phyloP scores from a whole-genome alignment of 805 yeast species.

The Wickerhamomyces rabaulensis region DNA sequence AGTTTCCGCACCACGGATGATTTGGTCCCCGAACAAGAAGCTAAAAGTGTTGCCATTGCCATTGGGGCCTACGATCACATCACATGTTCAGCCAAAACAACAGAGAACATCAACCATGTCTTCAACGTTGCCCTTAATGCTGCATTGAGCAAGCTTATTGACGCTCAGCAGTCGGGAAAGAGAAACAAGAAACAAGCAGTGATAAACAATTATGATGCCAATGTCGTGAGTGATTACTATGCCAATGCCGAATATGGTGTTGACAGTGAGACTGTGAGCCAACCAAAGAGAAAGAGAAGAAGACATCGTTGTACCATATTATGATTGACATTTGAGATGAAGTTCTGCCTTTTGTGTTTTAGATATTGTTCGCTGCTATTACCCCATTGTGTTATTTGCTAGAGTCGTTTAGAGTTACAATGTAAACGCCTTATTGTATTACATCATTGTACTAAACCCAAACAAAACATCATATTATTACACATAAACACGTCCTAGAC shows the following conservation, averaged over 20 bases:
- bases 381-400: not conserved
- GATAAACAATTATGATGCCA: slow-evolving; percentile 3
- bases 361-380: not conserved
- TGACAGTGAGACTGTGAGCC: slow-evolving; percentile 10
- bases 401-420: not conserved
- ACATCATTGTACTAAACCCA: too few relatives aligned
- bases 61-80: slow-evolving; percentile 69
- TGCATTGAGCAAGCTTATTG: slow-evolving; percentile 15
- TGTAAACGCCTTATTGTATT: too few relatives aligned
- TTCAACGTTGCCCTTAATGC: slow-evolving; percentile 51
- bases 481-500: slow-evolving; percentile 6
- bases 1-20: slow-evolving; percentile 25
- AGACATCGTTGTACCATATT: slow-evolving; percentile 9
- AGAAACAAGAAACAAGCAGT: slow-evolving; percentile 6
- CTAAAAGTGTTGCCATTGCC: slow-evolving; percentile 41
- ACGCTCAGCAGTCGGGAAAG: slow-evolving; percentile 5
- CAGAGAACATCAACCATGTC: slow-evolving; percentile 60
- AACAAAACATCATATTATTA: not conserved
- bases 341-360: not conserved
- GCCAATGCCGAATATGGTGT: slow-evolving; percentile 16
- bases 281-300: not conserved
- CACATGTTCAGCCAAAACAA: slow-evolving; percentile 73
- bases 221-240: slow-evolving; percentile 1
- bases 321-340: slow-evolving; percentile 1
- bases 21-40: slow-evolving; percentile 34